These are phyloP conservation scores for Raphanus sativus DNA, from an alignment of 345 rosid species.

Conservation along the genomic window DNA sequence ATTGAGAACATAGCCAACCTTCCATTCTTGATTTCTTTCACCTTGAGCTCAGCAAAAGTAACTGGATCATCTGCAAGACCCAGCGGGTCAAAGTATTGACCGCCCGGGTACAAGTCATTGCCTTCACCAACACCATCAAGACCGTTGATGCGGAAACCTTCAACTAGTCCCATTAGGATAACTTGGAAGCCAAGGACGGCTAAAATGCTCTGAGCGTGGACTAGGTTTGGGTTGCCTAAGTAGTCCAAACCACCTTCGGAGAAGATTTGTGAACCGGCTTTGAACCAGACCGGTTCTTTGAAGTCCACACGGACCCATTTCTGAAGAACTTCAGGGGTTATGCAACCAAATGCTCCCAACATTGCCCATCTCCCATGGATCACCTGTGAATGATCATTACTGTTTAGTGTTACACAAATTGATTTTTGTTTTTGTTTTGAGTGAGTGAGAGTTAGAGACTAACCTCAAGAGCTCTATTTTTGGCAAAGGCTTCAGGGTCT, in stretches of 20 bases:
- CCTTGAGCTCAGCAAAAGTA: conserved; percentile 91
- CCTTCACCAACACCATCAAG: conserved; percentile 93
- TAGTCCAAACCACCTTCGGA: conserved; percentile 97
- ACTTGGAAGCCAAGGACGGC: conserved; percentile 92
- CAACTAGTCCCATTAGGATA: conserved; percentile 83
- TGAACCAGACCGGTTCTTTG: conserved; percentile 99
- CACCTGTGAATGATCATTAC: conserved; percentile 44
- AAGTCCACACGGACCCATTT: conserved; percentile 81
- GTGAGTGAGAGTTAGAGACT: neutral
- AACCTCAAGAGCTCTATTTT: conserved; percentile 97
- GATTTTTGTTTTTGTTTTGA: neutral
- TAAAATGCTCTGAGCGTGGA: conserved; percentile 94
- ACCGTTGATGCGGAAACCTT: conserved; percentile 92
- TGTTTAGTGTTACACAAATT: neutral
- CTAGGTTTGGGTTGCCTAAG: conserved; percentile 93
- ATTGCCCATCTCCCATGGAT: conserved; percentile 97
- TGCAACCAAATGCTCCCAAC: conserved; percentile 95
- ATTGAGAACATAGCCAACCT: conserved; percentile 94
- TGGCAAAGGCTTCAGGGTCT: conserved; percentile 94
- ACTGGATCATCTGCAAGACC: conserved; percentile 86
- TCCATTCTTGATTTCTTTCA: conserved; percentile 94
- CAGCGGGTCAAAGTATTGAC: conserved; percentile 81
- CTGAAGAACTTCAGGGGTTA: conserved; percentile 84
- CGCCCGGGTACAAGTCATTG: conserved; percentile 88
- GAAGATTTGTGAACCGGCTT: conserved; percentile 95